Base-by-base conservation (phyloP, 177 flowering plant genomes). In the Tripterygium wilfordii region DNA sequence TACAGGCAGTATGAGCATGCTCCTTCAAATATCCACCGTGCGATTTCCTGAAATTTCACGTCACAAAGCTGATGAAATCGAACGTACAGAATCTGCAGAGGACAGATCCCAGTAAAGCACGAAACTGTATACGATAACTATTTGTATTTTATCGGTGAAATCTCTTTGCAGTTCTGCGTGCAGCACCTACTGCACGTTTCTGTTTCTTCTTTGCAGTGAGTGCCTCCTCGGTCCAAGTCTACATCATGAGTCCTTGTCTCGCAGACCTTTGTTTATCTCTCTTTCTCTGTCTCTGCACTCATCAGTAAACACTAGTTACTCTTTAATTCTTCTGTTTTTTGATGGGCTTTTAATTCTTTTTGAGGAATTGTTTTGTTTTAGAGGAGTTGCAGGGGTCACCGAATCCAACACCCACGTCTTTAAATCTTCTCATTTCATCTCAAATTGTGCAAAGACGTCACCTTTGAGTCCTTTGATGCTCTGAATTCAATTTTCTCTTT, bases 361-460 rank as follows among this genome's bases (percentile, higher is more conserved):
- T 21, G 23, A 13, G 17, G 25, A 18, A 13, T 20, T 21, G 4
- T 39, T 21, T 51, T 51, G 5, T 36, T 28, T 15, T 14, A 20
- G 2, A 12, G 69, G 63, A 49, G 56, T 40, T 60, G 24, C 46
- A 39, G 41, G n/a, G 49, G 41, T 66, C 65, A 64, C 66, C 65
- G 29, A 64, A 59, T 62, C 66, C 73, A 53, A 59, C 36, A 54
- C 65, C 60, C 51, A 49, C 29, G 56, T 44, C 27, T 40, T 47
- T 51, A 48, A 52, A 42, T 54, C 38, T 48, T 43, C 17, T 1
- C 23, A 14, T 42, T 51, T 45, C 10, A 6, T 7, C 19, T 14
- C 2, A 17, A 33, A 15, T 46, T 48, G 33, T 42, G 18, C 19
- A 15, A 31, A 22, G 21, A 9, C 14, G 21, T 13, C 22, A 25